Evolutionary conservation across 2,329 filamentous ascomycete species (phyloP).

Genomic region (Trichoderma lentiforme): DNA sequence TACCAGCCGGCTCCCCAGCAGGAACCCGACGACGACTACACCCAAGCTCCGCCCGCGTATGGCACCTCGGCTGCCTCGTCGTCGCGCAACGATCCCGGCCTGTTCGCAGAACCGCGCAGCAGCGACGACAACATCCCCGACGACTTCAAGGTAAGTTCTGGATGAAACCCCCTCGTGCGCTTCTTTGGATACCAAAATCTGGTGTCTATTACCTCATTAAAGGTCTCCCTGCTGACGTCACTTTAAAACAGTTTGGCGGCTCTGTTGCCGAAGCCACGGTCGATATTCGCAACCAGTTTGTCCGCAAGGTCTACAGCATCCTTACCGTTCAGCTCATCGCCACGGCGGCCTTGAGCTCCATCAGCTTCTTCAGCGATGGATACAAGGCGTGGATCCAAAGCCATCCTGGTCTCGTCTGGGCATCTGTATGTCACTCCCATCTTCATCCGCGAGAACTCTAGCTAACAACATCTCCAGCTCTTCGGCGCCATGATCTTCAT

Average conservation of each 20-base stretch:
- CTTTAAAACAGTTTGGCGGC: slow-evolving; percentile 69
- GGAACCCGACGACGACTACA: slow-evolving; percentile 80
- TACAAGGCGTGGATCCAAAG: slow-evolving; percentile 87
- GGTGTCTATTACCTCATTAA: not conserved
- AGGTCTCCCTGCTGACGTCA: slow-evolving; percentile 1
- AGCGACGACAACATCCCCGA: slow-evolving; percentile 92
- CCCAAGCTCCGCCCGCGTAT: slow-evolving; percentile 82
- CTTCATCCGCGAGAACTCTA: not conserved
- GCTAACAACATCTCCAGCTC: slow-evolving; percentile 46
- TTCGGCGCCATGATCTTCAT: slow-evolving; percentile 82
- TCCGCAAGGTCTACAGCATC: slow-evolving; percentile 97
- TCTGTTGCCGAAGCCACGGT: slow-evolving; percentile 90
- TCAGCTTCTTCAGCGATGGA: slow-evolving; percentile 77
- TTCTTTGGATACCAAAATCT: not conserved
- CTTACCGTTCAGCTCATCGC: slow-evolving; percentile 90
- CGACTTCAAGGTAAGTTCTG: slow-evolving; percentile 76
- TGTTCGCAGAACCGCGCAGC: slow-evolving; percentile 66
- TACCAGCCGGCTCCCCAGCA: slow-evolving; percentile 81
- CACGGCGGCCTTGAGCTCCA: slow-evolving; percentile 73
- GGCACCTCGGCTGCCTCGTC: slow-evolving; percentile 48
- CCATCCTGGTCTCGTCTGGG: slow-evolving; percentile 80
- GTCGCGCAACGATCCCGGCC: slow-evolving; percentile 53
- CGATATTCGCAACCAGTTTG: slow-evolving; percentile 94
- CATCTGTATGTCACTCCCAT: slow-evolving; percentile 55
- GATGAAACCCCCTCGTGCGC: not conserved